Conservation (phyloP, 164 flowering plant species). For the Umbellularia californica region DNA sequence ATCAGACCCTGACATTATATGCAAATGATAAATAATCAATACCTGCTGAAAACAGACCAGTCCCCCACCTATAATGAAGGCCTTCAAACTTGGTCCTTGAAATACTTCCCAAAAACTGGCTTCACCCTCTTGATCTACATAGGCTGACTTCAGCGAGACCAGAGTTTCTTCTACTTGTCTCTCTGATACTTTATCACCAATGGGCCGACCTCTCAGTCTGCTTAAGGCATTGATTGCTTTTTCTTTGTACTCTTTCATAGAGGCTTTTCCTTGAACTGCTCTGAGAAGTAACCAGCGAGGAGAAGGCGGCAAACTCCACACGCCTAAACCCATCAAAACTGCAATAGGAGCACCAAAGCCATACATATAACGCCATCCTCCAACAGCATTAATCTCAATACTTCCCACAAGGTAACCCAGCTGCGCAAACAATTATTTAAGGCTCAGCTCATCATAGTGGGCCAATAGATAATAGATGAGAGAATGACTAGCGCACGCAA, state of each 20-base stretch:
- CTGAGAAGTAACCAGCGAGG: slow-evolving; percentile 94
- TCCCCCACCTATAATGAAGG: slow-evolving; percentile 90
- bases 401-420: slow-evolving; percentile 88
- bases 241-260: slow-evolving; percentile 62
- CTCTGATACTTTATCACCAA: slow-evolving; percentile 64
- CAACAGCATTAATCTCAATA: slow-evolving; percentile 55
- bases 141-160: slow-evolving; percentile 59
- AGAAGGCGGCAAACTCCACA: slow-evolving; percentile 83
- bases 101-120: slow-evolving; percentile 78
- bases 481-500: background rate
- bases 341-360: slow-evolving; percentile 77
- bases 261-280: slow-evolving; percentile 82
- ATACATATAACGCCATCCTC: slow-evolving; percentile 96
- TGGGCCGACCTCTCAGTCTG: slow-evolving; percentile 73
- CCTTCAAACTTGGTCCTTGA: slow-evolving; percentile 85
- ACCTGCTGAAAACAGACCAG: slow-evolving; percentile 93
- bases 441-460: background rate
- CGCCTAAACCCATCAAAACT: slow-evolving; percentile 75
- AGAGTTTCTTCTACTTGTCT: slow-evolving; percentile 80
- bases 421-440: slow-evolving; percentile 33
- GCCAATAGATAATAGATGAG: background rate
- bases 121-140: slow-evolving; percentile 53
- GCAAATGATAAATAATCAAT: background rate
- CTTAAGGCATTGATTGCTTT: slow-evolving; percentile 63
- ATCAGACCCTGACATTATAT: background rate